These are phyloP conservation scores for Aspergillus bridgeri DNA, from an alignment of 495 filamentous ascomycete genomes.

Conservation along the genomic window DNA sequence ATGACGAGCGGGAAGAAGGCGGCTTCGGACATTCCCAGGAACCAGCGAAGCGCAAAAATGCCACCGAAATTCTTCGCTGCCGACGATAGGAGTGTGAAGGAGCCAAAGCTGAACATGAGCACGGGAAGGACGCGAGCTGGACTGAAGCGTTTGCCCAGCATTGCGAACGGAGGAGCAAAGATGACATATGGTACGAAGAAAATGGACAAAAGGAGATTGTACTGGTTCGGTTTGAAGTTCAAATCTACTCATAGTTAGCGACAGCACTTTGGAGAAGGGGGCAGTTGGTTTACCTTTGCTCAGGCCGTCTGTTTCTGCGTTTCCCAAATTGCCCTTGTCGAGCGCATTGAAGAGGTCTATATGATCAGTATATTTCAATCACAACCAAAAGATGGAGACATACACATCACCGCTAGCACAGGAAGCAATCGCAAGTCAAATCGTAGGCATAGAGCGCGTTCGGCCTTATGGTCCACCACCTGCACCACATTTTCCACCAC, in stretches of 20 bases:
- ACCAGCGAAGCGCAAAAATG: constrained; percentile 56
- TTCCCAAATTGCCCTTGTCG: constrained; percentile 67
- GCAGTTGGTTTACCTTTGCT: constrained; percentile 33
- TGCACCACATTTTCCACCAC: constrained; percentile 35
- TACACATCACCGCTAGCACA: constrained; percentile 62
- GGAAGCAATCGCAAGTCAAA: constrained; percentile 63
- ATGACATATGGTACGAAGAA: constrained; percentile 80
- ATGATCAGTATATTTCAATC: background rate
- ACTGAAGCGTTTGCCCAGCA: constrained; percentile 66
- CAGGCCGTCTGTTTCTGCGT: constrained; percentile 65
- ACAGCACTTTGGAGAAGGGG: background rate
- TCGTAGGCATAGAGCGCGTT: constrained; percentile 59
- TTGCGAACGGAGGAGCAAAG: constrained; percentile 61
- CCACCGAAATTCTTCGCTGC: constrained; percentile 60
- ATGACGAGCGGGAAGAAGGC: constrained; percentile 72
- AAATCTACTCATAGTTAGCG: constrained; percentile 35
- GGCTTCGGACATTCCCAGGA: constrained; percentile 66
- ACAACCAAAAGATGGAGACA: constrained; percentile 12
- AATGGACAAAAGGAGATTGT: constrained; percentile 67
- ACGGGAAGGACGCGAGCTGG: constrained; percentile 61
- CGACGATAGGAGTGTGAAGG: constrained; percentile 54
- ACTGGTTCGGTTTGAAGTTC: constrained; percentile 57
- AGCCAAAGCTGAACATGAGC: constrained; percentile 66
- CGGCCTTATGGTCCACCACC: constrained; percentile 47
- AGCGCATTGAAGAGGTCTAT: constrained; percentile 58